Evolutionary conservation across 768 basidiomycete genomes (phyloP), one percentile per base, ranked within the genome.

Genomic region (Russula emetica): DNA sequence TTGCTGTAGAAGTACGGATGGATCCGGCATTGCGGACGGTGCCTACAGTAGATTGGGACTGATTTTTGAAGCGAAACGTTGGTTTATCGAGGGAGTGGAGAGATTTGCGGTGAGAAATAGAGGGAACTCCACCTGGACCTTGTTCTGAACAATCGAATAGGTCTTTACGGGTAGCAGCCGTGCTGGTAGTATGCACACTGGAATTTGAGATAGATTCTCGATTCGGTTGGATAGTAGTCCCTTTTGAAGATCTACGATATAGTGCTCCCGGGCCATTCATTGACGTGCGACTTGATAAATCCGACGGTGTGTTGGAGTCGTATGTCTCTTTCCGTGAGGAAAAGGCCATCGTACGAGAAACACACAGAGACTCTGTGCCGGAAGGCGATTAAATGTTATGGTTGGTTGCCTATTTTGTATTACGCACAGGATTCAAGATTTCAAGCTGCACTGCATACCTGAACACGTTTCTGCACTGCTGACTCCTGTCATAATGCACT

Each of bases 1-100:
- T 54, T 67, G 61, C 69, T 10, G 71, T 70, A 30, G 50, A 53
- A 38, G 54, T 61, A 4, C 58, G 55, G 40, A 65, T 58, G 68
- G 66, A 40, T 75, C 64, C 58, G 66, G 42, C 40, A n/a, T 71
- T 64, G 3, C 87, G 84, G 0, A 83, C 76, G 2, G 26, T 18
- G 56, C 76, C 67, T 51, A 64, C 67, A 30, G 72, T 71, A 64
- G 70, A 58, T 60, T 74, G 65, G 55, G 72, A 69, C 67, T 70
- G 71, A 70, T 72, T 63, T 64, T 62, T 58, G 28, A 64, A 54
- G 47, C 74, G 11, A 11, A 22, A 47, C 0, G 9, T 13, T 11
- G 1, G 65, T 70, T 77, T 60, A 69, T 60, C 67, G 24, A 71
- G 69, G 0, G 74, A 71, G 64, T 70, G 71, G 56, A 72, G 66